phyloP scores from a whole-genome alignment of 495 filamentous ascomycete species.

The Thozetella sp. region DNA sequence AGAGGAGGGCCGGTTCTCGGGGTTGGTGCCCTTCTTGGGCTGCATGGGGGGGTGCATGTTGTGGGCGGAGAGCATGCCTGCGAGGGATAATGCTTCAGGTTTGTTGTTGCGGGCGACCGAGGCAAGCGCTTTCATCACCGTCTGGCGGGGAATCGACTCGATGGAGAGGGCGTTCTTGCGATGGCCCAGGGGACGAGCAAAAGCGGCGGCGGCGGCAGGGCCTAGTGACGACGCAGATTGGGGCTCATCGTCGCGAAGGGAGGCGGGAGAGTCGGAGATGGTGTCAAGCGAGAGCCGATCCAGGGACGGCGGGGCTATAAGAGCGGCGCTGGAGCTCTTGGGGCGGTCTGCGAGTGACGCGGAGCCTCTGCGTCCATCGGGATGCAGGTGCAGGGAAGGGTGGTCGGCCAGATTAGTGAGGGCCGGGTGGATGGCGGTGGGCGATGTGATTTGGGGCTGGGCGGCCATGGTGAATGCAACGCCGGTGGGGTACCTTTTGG shows the following conservation, averaged over 20 bases:
- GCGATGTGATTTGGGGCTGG: conserved; percentile 33
- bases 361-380: conserved; percentile 20
- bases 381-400: conserved; percentile 15
- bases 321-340: conserved; percentile 16
- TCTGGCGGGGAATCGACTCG: conserved; percentile 79
- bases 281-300: conserved; percentile 6
- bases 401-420: conserved; percentile 22
- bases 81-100: conserved; percentile 55
- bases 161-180: conserved; percentile 65
- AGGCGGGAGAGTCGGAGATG: conserved; percentile 2
- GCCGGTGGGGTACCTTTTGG: conserved; percentile 7
- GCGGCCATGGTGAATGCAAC: conserved; percentile 24
- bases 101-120: conserved; percentile 68
- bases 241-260: conserved; percentile 2
- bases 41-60: conserved; percentile 27
- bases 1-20: conserved; percentile 46
- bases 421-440: conserved; percentile 39
- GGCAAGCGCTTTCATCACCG: conserved; percentile 85
- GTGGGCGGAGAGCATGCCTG: conserved; percentile 49
- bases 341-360: conserved; percentile 18
- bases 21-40: conserved; percentile 29
- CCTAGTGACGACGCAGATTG: not conserved
- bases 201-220: not conserved
- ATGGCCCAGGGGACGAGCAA: conserved; percentile 34
- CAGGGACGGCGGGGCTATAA: conserved; percentile 7